Conservation (phyloP, 441 rosid species). For the Breynia disticha region DNA sequence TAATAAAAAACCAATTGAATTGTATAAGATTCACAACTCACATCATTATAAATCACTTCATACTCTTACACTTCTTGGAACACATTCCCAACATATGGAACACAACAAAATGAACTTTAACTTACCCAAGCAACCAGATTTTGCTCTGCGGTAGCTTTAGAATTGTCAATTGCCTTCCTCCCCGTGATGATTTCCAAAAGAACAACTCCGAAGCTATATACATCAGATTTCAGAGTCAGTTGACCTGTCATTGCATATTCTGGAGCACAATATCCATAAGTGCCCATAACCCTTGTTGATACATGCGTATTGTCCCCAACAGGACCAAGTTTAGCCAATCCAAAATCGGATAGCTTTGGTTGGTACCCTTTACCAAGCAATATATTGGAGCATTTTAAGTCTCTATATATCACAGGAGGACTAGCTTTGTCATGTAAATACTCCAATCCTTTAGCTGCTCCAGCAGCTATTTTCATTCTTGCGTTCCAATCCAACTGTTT, state of each 20-base stretch:
- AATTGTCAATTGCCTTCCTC: conserved; percentile 70
- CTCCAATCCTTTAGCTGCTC: conserved; percentile 90
- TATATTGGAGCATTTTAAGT: conserved; percentile 85
- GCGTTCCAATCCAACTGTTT: conserved; percentile 80
- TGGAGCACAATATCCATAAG: conserved; percentile 95
- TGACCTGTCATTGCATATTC: conserved; percentile 99
- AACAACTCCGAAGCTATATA: conserved; percentile 92
- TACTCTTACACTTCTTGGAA: too few relatives aligned
- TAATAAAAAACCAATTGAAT: too few relatives aligned
- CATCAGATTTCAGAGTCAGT: conserved; percentile 84
- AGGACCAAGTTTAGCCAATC: conserved; percentile 96
- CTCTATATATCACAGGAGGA: conserved; percentile 94
- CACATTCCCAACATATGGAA: neutral
- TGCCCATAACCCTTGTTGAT: conserved; percentile 95
- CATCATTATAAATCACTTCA: too few relatives aligned
- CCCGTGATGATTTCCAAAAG: conserved; percentile 91
- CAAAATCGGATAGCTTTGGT: conserved; percentile 89
- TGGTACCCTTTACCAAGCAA: conserved; percentile 67
- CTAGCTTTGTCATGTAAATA: conserved; percentile 77
- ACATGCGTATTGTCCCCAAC: conserved; percentile 93
- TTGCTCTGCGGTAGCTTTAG: conserved; percentile 64
- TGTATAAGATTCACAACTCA: too few relatives aligned
- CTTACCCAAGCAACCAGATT: conserved; percentile 93
- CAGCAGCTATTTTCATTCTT: conserved; percentile 92
- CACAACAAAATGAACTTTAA: neutral